Evolutionary conservation across 1,284 basidiomycete genomes (phyloP).

Genomic region (Ceratobasidium sp.): DNA sequence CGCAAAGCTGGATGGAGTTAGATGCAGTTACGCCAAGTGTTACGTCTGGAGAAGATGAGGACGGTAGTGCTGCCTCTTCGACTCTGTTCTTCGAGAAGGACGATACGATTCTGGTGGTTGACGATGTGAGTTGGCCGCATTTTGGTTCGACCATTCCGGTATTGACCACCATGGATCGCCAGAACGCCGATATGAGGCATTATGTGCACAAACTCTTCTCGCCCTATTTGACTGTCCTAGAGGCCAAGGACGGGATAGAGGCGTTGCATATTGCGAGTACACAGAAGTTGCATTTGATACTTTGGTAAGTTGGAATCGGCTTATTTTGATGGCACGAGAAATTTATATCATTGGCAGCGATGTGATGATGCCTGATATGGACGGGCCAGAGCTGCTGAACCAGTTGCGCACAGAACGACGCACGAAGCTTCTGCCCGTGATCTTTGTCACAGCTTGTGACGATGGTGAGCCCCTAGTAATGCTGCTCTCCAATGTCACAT

Average conservation of each 20-base stretch:
- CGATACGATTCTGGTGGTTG: conserved; percentile 53
- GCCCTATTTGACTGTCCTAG: conserved; percentile 37
- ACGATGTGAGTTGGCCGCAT: conserved; percentile 36
- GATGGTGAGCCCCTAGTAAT: conserved; percentile 48
- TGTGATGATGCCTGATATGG: conserved; percentile 31
- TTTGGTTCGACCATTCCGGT: not conserved
- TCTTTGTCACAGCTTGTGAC: conserved; percentile 54
- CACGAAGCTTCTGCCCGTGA: conserved; percentile 53
- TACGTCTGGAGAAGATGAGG: conserved; percentile 49
- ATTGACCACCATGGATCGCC: not conserved
- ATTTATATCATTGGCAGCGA: conserved; percentile 6
- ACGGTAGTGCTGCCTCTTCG: conserved; percentile 42
- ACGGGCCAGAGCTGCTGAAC: conserved; percentile 19
- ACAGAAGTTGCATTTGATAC: conserved; percentile 15
- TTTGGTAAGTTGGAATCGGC: not conserved
- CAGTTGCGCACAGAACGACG: conserved; percentile 18
- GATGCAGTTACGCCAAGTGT: conserved; percentile 48
- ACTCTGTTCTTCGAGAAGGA: conserved; percentile 52
- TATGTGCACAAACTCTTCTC: conserved; percentile 50
- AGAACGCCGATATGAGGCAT: conserved; percentile 40
- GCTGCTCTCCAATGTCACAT: not conserved
- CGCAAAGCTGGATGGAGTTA: conserved; percentile 46
- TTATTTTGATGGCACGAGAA: not conserved
- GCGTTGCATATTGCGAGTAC: conserved; percentile 3
- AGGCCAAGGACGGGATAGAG: conserved; percentile 23